A percentile compares a stretch with the other conserved stretches of the same genome.
phyloP scores from a whole-genome alignment of 2,329 filamentous ascomycete species.

The Diaporthe batatas region DNA sequence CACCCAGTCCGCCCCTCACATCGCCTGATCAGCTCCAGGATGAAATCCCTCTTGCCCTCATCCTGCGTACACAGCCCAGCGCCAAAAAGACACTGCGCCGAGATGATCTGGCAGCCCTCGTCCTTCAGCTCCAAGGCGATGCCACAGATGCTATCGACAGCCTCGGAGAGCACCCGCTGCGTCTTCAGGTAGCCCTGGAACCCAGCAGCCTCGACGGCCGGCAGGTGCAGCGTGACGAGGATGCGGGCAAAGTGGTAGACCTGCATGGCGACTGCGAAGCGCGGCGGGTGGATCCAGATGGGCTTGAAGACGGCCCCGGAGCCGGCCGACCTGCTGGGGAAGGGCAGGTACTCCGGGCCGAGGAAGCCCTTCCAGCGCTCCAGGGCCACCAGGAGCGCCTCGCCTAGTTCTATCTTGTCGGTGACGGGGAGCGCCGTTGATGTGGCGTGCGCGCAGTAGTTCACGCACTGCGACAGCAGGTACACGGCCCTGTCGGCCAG shows the following conservation, averaged over 20 bases:
- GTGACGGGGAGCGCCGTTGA: background rate
- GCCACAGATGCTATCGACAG: conserved; percentile 63
- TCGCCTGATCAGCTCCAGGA: conserved; percentile 52
- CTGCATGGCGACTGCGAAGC: conserved; percentile 62
- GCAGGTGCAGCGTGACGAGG: conserved; percentile 65
- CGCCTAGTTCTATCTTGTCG: conserved; percentile 34
- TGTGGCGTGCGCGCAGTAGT: conserved; percentile 50
- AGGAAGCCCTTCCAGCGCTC: conserved; percentile 49
- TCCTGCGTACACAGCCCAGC: conserved; percentile 56
- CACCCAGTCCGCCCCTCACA: conserved; percentile 56
- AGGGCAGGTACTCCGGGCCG: conserved; percentile 55
- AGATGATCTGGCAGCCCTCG: conserved; percentile 57
- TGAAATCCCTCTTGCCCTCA: conserved; percentile 51
- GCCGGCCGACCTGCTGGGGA: conserved; percentile 43
- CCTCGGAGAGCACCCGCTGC: conserved; percentile 59
- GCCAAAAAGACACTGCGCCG: conserved; percentile 58
- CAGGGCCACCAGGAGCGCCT: conserved; percentile 46
- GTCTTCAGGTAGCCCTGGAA: conserved; percentile 59
- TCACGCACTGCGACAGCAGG: conserved; percentile 63
- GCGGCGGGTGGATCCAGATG: conserved; percentile 64
- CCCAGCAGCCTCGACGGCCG: conserved; percentile 59
- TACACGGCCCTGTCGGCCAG: background rate
- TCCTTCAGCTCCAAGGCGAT: conserved; percentile 61
- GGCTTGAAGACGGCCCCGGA: conserved; percentile 55
- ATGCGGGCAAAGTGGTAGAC: conserved; percentile 65